These are phyloP conservation scores for Tricholoma saponaceum DNA, from an alignment of 768 basidiomycete species.

Conservation along the genomic window DNA sequence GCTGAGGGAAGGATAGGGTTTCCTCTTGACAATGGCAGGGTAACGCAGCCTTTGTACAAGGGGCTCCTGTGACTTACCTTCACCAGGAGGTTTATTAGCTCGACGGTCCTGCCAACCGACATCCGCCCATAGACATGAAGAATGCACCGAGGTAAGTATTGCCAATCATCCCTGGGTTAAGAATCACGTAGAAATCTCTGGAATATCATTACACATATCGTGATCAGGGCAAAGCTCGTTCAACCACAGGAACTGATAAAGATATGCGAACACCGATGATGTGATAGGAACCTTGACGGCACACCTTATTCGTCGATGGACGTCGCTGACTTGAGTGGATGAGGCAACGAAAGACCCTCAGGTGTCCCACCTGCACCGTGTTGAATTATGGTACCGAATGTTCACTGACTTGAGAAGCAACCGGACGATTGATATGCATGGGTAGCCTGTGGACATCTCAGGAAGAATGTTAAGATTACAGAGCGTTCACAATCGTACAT, in stretches of 20 bases:
- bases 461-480: not conserved
- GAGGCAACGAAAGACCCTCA: no score
- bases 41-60: constrained; percentile 1
- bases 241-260: no score
- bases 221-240: not conserved
- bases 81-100: not conserved
- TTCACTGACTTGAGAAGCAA: no score
- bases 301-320: no score
- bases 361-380: not conserved
- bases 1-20: constrained; percentile 53
- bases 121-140: not conserved
- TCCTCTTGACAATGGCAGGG: constrained; percentile 9
- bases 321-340: not conserved
- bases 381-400: no score
- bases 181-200: not conserved
- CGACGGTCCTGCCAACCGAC: not conserved
- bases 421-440: no score
- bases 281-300: no score
- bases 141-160: not conserved
- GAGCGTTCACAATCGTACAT: constrained; percentile 8
- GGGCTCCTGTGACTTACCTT: constrained; percentile 3
- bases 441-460: not conserved
- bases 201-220: not conserved
- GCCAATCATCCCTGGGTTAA: not conserved
- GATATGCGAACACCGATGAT: no score